A percentile compares a stretch with the other conserved stretches of the same genome.
Conservation (phyloP, 371 early-diverging fungal genomes). For the Rhizopus delemar region DNA sequence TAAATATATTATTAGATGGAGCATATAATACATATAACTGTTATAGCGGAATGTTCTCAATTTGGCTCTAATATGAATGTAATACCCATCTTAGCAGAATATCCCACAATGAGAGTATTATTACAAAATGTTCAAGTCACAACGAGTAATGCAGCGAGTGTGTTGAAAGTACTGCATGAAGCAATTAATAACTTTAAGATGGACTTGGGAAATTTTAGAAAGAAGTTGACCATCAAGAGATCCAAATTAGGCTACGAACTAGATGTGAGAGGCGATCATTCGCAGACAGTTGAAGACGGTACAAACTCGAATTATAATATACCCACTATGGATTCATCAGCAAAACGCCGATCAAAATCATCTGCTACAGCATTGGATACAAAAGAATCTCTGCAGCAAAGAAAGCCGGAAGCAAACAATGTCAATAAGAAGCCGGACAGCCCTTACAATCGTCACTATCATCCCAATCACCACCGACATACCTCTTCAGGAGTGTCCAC, state of each 20-base stretch:
- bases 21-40: conserved; percentile 68
- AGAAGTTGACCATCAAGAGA: conserved; percentile 42
- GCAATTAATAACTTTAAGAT: conserved; percentile 61
- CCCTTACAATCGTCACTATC: neutral
- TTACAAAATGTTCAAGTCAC: conserved; percentile 65
- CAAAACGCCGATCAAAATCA: neutral
- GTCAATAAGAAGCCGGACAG: neutral
- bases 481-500: neutral
- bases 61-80: conserved; percentile 65
- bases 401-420: neutral
- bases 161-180: conserved; percentile 55
- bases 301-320: conserved; percentile 5
- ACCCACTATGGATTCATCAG: conserved; percentile 1
- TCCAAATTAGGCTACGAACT: conserved; percentile 49
- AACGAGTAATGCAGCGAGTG: conserved; percentile 41
- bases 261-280: conserved; percentile 54
- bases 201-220: conserved; percentile 58
- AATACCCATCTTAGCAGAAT: conserved; percentile 57
- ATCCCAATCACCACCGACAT: conserved; percentile 11
- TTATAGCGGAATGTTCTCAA: conserved; percentile 75
- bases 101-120: conserved; percentile 68
- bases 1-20: conserved; percentile 38
- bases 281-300: conserved; percentile 26
- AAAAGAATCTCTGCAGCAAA: neutral
- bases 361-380: neutral